Evolutionary conservation across 768 basidiomycete species (phyloP).

Genomic region (Tulasnella calospora): DNA sequence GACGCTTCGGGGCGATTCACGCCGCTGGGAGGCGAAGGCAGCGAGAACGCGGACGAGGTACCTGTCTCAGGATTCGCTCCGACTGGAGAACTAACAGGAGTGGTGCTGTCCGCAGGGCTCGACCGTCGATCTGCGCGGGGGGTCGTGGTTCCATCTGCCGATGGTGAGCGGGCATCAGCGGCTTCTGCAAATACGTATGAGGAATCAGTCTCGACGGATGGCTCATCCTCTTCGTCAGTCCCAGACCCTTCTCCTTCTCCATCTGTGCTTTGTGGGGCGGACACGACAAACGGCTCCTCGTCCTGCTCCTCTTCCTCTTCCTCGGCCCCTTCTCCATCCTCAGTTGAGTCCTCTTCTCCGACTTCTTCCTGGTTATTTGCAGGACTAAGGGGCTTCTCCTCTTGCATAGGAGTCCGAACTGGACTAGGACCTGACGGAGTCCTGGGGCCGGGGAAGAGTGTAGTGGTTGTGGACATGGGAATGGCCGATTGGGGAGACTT

Average conservation of each 20-base stretch:
- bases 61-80: not conserved
- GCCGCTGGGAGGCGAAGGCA: constrained; percentile 31
- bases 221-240: constrained; percentile 36
- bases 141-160: not conserved
- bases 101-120: not conserved
- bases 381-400: constrained; percentile 15
- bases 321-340: no score
- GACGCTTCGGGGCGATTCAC: constrained; percentile 14
- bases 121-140: not conserved
- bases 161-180: constrained; percentile 33
- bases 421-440: constrained; percentile 1
- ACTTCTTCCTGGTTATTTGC: constrained; percentile 23
- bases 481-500: constrained; percentile 7
- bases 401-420: constrained; percentile 27
- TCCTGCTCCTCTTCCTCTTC: constrained; percentile 26
- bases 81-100: constrained; percentile 35
- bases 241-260: constrained; percentile 20
- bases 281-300: constrained; percentile 5
- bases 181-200: constrained; percentile 29
- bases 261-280: not conserved
- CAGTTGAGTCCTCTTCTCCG: constrained; percentile 16
- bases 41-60: constrained; percentile 40
- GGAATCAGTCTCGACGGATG: not conserved
- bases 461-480: constrained; percentile 35
- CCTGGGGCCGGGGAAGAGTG: constrained; percentile 27